Evolutionary conservation across 176 grass and related monocot genomes (phyloP), one percentile per base, ranked within the genome.

Genomic region (Juncus inflexus): DNA sequence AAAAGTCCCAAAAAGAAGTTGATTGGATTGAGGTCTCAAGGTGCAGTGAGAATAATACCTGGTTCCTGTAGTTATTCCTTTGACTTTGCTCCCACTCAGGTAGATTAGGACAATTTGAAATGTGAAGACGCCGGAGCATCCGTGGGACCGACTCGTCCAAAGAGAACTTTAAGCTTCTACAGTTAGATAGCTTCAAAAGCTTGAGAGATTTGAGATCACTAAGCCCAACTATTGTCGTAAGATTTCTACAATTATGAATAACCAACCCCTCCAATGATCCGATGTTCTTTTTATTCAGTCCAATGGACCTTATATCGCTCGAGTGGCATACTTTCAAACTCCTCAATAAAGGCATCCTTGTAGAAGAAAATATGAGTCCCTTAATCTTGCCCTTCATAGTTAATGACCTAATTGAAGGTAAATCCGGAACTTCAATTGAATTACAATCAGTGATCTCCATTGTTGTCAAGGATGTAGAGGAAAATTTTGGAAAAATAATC

Each of bases 401-500:
- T 42, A 63, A 63, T 12, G 12, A 40, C 15, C 12, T 42, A 36
- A 63, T 2, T 3, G 61, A 63, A 13, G 61, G 6, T n/a, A n/a
- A n/a, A n/a, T n/a, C n/a, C n/a, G n/a, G n/a, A n/a, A n/a, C n/a
- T n/a, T n/a, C n/a, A n/a, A n/a, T n/a, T n/a, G n/a, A n/a, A n/a
- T 40, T 40, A 63, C 61, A 63, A 40, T 63, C 2, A 15, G 15
- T 15, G 12, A 63, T 40, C 1, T 70, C 39, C 58, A 82, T 49
- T 9, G 51, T 82, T 13, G 74, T 71, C 73, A 77, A 11, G 64
- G 41, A 4, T 0, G 57, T 50, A 43, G 39, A 7, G 4, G 63
- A 50, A 66, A 35, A 52, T 5, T 62, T 50, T 52, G 69, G 76
- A 60, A 84, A 19, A 41, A 41, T 8, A 3, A 15, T 63, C 7